Base-by-base conservation (phyloP, 768 basidiomycete species). In the Agaricus sinodeliciosus region DNA sequence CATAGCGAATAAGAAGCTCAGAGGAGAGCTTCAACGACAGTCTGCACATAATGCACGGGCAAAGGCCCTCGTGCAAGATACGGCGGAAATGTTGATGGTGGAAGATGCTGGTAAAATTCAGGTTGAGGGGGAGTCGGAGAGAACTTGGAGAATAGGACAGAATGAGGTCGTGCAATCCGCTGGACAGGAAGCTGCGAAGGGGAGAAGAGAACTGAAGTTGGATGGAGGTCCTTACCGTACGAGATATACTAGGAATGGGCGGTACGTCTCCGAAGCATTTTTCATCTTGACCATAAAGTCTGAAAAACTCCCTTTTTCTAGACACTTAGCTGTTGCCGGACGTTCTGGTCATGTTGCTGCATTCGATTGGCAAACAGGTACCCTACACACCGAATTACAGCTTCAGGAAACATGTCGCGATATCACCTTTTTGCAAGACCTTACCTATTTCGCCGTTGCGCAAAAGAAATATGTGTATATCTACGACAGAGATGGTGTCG, bases 381-480 rank as follows among this genome's bases (percentile, higher is more conserved):
- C 37, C 16, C 37, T 39, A 16, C 89, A 94, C 62, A 77, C 88
- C 4, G 95, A 98, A 63, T 72, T 97, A 15, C 91, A 95, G 59
- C 70, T 98, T 7, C 81, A 82, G 56, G 95, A 98, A 69, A 91
- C 89, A 19, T 90, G 90, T 61, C 72, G 94, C 58, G 95, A 96
- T 65, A 87, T 99, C 66, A 91, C 90, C 87, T 97, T 93, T 63
- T 70, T 99, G 6, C 94, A 97, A 63, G 90, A 95, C 58, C 90
- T 96, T 48, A 86, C 89, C 0, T 90, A 86, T 67, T 93, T 87
- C 62, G 95, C 95, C 1, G 94, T 96, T 8, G 95, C 95, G 0
- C 95, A 99, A 69, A 90, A 91, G 68, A 89, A 93, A 75, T 90
- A 95, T 64, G 90, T 88, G 15, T 99, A 90, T 68, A 92, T 99